A percentile compares a stretch with the other conserved stretches of the same genome.
phyloP scores from a whole-genome alignment of 2,329 filamentous ascomycete species.

The Nemania sp. region DNA sequence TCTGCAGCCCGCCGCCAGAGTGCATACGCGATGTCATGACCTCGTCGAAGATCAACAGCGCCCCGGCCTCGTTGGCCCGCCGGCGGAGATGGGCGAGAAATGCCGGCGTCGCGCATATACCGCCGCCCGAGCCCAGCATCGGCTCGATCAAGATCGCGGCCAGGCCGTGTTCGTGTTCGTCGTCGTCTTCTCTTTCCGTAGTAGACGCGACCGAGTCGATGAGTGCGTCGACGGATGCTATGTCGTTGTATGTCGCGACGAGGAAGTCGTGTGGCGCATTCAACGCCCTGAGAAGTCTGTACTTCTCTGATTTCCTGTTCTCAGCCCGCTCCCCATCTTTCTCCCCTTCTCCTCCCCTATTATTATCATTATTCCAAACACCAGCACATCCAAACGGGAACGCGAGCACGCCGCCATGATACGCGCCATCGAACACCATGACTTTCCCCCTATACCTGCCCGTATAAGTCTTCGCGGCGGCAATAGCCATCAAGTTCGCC shows the following conservation, averaged over 20 bases:
- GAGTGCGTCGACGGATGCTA: slow-evolving; percentile 47
- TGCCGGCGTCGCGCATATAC: slow-evolving; percentile 51
- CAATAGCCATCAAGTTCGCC: slow-evolving; percentile 25
- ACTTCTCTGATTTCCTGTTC: too few relatives aligned
- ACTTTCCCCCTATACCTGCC: slow-evolving; percentile 9
- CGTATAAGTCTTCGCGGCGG: slow-evolving; percentile 24
- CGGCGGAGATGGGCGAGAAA: slow-evolving; percentile 58
- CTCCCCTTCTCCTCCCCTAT: background rate
- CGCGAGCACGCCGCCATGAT: slow-evolving; percentile 21
- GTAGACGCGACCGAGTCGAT: slow-evolving; percentile 38
- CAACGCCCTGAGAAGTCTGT: slow-evolving; percentile 15
- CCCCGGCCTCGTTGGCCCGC: slow-evolving; percentile 50
- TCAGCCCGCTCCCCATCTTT: background rate
- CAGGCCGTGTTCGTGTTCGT: slow-evolving; percentile 44
- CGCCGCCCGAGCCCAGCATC: slow-evolving; percentile 67
- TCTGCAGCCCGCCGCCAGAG: slow-evolving; percentile 50
- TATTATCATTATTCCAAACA: slow-evolving; percentile 4
- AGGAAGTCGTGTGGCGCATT: slow-evolving; percentile 54
- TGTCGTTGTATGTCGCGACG: slow-evolving; percentile 64
- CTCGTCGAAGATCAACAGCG: slow-evolving; percentile 70
- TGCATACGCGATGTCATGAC: slow-evolving; percentile 68
- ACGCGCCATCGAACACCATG: slow-evolving; percentile 25
- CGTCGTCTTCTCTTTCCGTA: background rate
- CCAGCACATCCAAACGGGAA: slow-evolving; percentile 21
- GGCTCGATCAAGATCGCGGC: slow-evolving; percentile 68